Evolutionary conservation across 176 grass and related monocot genomes (phyloP), one percentile per base, ranked within the genome.

Genomic region (Aegilops sharonensis): DNA sequence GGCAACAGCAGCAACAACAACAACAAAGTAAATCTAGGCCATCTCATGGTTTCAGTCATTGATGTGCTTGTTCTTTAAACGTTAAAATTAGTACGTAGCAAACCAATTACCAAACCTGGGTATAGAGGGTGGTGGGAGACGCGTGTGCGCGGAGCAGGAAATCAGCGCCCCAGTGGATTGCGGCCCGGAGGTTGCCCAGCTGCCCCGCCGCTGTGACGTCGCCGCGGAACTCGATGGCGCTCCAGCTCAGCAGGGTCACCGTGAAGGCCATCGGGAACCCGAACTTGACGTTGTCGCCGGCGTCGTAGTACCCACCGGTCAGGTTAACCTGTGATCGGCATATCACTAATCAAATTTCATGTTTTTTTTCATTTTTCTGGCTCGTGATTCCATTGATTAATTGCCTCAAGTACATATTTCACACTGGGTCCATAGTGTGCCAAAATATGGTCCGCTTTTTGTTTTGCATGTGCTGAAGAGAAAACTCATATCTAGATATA

Each of bases 281-380:
- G 85, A 98, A 98, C 90, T 98, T 98, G 75, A 98, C 83, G 77
- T 98, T 98, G 77, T 98, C 95, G 34, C 95, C 95, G 40, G 95
- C 91, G 82, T 98, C 95, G 85, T 98, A 93, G 91, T 98, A 98
- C 11, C 95, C 96, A 24, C 96, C 96, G 1, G 90, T 92, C 24
- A 98, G 76, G 86, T 98, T 94, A 54, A 95, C 93, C 96, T 98
- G 68, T 21, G 2, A 20, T 52, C 48, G 48, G 13, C 48, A 11
- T 47, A 3, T 48, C 48, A 50, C 14, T 15, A 17, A 50, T 15
- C 48, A 50, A 50, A 52, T 52, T 52, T 5, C 48, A 52, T 17
- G 14, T 15, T 2, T 52, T 52, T 5, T 52, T 17, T 52, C 48
- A 17, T 17, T 52, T 17, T 50, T 50, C 47, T 5, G 47, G 11